Evolutionary conservation across 306 rosid species (phyloP), one percentile per base, ranked within the genome.

Genomic region (Trifolium subterraneum): DNA sequence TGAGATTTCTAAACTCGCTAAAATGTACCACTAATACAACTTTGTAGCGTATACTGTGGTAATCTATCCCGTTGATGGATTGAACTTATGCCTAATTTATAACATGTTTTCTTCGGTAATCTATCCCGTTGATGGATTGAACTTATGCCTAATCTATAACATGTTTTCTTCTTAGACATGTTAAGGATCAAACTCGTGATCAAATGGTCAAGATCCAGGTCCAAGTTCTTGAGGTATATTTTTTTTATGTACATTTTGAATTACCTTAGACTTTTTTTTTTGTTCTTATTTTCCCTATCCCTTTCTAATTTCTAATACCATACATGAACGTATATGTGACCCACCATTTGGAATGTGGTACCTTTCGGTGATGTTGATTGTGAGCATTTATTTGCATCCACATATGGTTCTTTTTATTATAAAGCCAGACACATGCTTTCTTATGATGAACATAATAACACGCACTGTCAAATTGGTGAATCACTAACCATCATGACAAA

Each of bases 321-420:
- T 60, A 74, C 83, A 85, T 75, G 71, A 59, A 83, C 73, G 25
- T 22, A 80, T 58, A 13, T 8, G 45, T 77, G 83, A 65, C 83
- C 79, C 82, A 69, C 73, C 78, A 33, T 58, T 71, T 16, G 12
- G 13, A 36, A 18, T 48, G 74, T 50, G 75, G 82, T 64, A 73
- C 78, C 88, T 90, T 90, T 90, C 93, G 96, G 96, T 88, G 96
- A 80, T 76, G 66, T 72, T 56, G 80, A 74, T 73, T 73, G 84
- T 77, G 59, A 72, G 74, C 75, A 77, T 67, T 79, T 50, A 56
- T 72, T 73, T 64, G 72, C 69, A 31, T 11, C 42, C 59, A 64
- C 29, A 75, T 64, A 71, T 45, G 39, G 56, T 63, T 78, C 52
- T 76, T 71, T 73, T 75, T 41, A 86, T 75, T 41, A 66, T 74